phyloP scores from a whole-genome alignment of 148 eudicot species.

The Rhododendron ovatum region DNA sequence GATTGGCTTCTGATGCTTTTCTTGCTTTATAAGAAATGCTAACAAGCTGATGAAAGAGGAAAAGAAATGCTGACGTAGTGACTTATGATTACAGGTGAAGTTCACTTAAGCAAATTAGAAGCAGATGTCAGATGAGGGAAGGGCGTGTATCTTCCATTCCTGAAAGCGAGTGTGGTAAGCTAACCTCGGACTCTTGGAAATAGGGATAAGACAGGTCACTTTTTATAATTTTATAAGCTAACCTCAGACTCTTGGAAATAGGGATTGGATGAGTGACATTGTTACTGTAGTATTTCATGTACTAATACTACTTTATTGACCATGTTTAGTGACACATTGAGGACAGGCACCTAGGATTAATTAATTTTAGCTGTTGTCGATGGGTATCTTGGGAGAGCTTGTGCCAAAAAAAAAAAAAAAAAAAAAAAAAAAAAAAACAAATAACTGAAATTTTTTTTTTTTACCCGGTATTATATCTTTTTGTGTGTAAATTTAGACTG shows the following conservation, averaged over 20 bases:
- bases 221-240: background rate
- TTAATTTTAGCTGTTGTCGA: background rate
- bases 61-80: background rate
- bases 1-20: slow-evolving; percentile 1
- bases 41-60: background rate
- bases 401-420: background rate
- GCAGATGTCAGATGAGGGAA: background rate
- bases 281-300: background rate
- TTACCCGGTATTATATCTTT: background rate
- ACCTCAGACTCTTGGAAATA: background rate
- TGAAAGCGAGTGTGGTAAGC: background rate
- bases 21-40: slow-evolving; percentile 3
- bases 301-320: background rate
- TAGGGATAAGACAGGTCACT: background rate
- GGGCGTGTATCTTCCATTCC: background rate
- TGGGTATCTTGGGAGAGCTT: background rate
- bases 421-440: too few relatives aligned
- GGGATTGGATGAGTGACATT: background rate
- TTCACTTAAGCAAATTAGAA: background rate
- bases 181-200: background rate
- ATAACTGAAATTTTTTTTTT: background rate
- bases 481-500: background rate
- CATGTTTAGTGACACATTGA: background rate
- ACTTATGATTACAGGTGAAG: background rate
- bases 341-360: background rate